A percentile compares a stretch with the other conserved stretches of the same genome.
These are phyloP conservation scores for Fusarium floridanum DNA, from an alignment of 2,329 filamentous ascomycete species.

Conservation along the genomic window DNA sequence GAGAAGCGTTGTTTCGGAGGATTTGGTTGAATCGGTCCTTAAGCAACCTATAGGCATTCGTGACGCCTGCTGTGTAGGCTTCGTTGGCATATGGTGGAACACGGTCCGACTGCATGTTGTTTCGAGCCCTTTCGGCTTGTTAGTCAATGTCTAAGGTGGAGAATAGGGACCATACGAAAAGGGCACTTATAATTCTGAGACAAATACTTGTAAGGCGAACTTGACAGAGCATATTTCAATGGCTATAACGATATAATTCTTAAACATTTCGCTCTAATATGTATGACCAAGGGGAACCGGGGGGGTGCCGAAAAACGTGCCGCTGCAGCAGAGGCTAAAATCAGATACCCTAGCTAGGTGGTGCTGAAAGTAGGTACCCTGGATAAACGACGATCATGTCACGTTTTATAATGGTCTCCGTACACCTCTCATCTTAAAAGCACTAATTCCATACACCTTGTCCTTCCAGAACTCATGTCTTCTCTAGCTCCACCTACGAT, in stretches of 20 bases:
- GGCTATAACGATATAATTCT: neutral
- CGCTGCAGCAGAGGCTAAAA: neutral
- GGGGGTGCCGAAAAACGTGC: neutral
- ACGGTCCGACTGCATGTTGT: neutral
- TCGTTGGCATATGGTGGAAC: neutral
- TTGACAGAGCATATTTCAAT: neutral
- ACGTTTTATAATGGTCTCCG: neutral
- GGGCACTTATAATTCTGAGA: neutral
- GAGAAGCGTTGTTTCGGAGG: conserved; percentile 3
- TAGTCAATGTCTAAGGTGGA: neutral
- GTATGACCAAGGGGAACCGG: neutral
- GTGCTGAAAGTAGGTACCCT: neutral
- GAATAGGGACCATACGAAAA: neutral
- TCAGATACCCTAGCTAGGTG: neutral
- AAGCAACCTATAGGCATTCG: neutral
- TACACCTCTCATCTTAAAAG: neutral
- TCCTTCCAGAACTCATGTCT: neutral
- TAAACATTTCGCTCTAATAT: neutral
- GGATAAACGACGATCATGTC: neutral
- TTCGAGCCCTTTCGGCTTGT: neutral
- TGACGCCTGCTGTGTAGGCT: neutral
- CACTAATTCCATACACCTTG: neutral
- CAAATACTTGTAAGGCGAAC: neutral
- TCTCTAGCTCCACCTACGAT: neutral
- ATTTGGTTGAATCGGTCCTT: conserved; percentile 6